Base-by-base conservation (phyloP, 371 early-diverging fungal genomes). In the Pancytospora philotis region DNA sequence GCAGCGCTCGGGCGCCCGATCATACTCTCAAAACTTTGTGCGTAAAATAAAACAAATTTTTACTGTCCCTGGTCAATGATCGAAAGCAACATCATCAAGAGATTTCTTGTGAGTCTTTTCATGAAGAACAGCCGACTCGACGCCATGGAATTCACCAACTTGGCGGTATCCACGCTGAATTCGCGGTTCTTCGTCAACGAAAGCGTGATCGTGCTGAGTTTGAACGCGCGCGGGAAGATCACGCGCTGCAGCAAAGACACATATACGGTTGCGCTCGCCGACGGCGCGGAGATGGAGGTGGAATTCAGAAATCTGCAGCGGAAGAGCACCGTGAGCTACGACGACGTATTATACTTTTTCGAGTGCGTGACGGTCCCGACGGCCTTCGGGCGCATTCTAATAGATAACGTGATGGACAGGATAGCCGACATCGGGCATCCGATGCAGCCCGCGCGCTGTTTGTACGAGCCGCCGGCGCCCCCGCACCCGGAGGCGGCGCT, bases 71-170 rank as follows among this genome's bases (percentile, higher is more conserved):
- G 16, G 38, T 16, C 8, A 31, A 64, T 74, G 76, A 75, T 76
- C 37, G 74, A 74, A 50, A 76, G 76, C 71, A 67, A 56, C 69
- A 61, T 63, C 35, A 57, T 76, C 13, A 62, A 68, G 59, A 60
- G 62, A 53, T 76, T 69, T 41, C 57, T 66, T 19, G 60, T 76
- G 19, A 72, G 57, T 16, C 57, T 55, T 41, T 76, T 76, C 52
- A 60, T 73, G 25, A 36, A 63, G 1, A 30, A 76, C 45, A 72
- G 66, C 35, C 49, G 56, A 4, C 32, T 39, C 27, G 41, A 56
- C 19, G 34, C 74, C 0, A 27, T 52, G 30, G 37, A 36, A 3
- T 36, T 76, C 37, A 74, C 72, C 3, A 41, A 59, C 28, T 62
- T 49, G 39, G 57, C 74, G 30, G 48, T 70, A 10, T 39, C 48